Evolutionary conservation across 345 rosid species (phyloP).

Genomic region (Hibiscus trionum): DNA sequence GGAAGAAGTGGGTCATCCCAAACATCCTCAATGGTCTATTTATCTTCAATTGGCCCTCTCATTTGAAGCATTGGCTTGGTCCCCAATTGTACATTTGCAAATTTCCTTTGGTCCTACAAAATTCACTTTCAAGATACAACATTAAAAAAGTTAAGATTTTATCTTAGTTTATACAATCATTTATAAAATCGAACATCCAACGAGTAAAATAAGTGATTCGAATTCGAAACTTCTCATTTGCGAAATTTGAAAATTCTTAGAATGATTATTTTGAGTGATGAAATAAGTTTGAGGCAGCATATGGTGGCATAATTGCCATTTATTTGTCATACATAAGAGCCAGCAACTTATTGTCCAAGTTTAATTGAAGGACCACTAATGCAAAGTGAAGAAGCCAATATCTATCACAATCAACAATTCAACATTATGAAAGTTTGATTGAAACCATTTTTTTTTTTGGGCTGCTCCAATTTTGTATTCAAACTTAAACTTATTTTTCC

Average conservation of each 20-base stretch:
- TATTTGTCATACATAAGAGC: not conserved
- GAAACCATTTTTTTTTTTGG: not conserved
- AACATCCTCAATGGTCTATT: not conserved
- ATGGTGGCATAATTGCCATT: not conserved
- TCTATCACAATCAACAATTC: conserved; percentile 5
- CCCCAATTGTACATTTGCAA: not conserved
- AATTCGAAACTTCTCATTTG: too few species aligned
- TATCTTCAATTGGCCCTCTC: not conserved
- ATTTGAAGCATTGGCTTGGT: not conserved
- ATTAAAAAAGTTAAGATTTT: not conserved
- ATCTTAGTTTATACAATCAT: too few species aligned
- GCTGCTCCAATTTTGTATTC: not conserved
- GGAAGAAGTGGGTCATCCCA: not conserved
- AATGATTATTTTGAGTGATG: not conserved
- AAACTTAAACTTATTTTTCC: too few species aligned
- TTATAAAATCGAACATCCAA: too few species aligned
- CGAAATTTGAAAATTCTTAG: too few species aligned
- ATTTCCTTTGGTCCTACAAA: not conserved
- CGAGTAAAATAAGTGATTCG: too few species aligned
- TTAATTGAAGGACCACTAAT: not conserved
- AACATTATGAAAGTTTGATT: conserved; percentile 1
- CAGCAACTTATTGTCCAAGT: not conserved
- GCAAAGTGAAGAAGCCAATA: not conserved
- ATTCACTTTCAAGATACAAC: not conserved
- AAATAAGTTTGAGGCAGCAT: not conserved